These are phyloP conservation scores for Elsinoe perseae DNA, from an alignment of 2,329 filamentous ascomycete species.

Conservation along the genomic window DNA sequence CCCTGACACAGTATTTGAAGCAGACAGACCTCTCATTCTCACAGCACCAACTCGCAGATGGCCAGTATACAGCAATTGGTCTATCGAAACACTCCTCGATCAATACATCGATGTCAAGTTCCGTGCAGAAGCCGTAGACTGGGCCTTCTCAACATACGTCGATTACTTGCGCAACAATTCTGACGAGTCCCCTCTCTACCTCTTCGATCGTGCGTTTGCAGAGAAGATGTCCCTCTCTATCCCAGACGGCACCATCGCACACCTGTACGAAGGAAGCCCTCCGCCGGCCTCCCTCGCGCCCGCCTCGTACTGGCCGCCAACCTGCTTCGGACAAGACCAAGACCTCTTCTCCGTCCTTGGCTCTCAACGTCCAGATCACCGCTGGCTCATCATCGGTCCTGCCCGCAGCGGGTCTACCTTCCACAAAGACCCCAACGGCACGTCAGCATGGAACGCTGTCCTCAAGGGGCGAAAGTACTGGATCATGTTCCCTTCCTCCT, in stretches of 20 bases:
- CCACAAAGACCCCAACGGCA: slow-evolving; percentile 71
- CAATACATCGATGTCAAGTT: slow-evolving; percentile 62
- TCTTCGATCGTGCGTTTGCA: slow-evolving; percentile 82
- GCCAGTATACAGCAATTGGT: slow-evolving; percentile 72
- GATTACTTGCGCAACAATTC: slow-evolving; percentile 70
- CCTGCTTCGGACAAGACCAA: slow-evolving; percentile 77
- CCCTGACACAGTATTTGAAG: slow-evolving; percentile 58
- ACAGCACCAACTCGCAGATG: slow-evolving; percentile 73
- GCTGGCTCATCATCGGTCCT: slow-evolving; percentile 89
- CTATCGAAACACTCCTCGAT: slow-evolving; percentile 56
- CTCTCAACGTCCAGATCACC: slow-evolving; percentile 70
- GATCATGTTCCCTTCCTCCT: slow-evolving; percentile 88
- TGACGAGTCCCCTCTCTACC: slow-evolving; percentile 85
- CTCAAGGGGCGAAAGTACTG: slow-evolving; percentile 89
- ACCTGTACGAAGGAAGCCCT: slow-evolving; percentile 15
- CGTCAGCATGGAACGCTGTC: slow-evolving; percentile 88
- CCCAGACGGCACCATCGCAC: slow-evolving; percentile 37
- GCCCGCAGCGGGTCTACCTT: slow-evolving; percentile 85
- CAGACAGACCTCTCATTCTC: slow-evolving; percentile 75
- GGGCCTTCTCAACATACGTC: slow-evolving; percentile 73
- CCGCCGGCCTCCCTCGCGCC: not conserved
- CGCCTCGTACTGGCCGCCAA: slow-evolving; percentile 67
- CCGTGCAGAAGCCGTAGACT: slow-evolving; percentile 87
- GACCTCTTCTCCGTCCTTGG: slow-evolving; percentile 78
- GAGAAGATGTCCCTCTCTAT: slow-evolving; percentile 71